Evolutionary conservation across 2,329 filamentous ascomycete species (phyloP).

Genomic region (Sarocladium oryzae): DNA sequence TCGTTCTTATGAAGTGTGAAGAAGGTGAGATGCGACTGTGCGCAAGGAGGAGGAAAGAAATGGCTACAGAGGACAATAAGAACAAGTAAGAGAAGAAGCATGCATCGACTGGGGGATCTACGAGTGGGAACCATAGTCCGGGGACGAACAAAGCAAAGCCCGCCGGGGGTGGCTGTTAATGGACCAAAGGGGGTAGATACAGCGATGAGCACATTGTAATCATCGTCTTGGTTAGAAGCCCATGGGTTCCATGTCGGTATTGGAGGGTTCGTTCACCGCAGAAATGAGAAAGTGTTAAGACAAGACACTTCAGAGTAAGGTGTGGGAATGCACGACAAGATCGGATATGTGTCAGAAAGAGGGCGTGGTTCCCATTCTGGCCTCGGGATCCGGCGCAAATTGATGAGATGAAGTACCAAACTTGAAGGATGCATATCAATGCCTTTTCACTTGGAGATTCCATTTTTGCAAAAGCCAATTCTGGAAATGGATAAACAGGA

Average conservation of each 20-base stretch:
- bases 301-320: constrained; percentile 1
- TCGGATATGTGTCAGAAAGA: constrained; percentile 7
- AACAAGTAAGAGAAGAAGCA: constrained; percentile 3
- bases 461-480: not conserved
- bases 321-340: constrained; percentile 2
- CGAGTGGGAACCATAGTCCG: constrained; percentile 7
- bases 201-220: not conserved
- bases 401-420: constrained; percentile 4
- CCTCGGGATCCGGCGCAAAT: not conserved
- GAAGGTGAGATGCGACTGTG: not conserved
- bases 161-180: not conserved
- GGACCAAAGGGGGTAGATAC: not conserved
- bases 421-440: not conserved
- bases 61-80: not conserved
- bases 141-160: constrained; percentile 7
- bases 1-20: not conserved
- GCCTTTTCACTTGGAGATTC: not conserved
- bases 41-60: not conserved
- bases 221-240: not conserved
- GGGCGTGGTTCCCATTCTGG: not conserved
- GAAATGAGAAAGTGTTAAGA: not conserved
- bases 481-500: not conserved
- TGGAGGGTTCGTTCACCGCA: not conserved
- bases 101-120: constrained; percentile 9
- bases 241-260: not conserved